Evolutionary conservation across 768 basidiomycete genomes (phyloP).

Genomic region (Psilocybe cubensis): DNA sequence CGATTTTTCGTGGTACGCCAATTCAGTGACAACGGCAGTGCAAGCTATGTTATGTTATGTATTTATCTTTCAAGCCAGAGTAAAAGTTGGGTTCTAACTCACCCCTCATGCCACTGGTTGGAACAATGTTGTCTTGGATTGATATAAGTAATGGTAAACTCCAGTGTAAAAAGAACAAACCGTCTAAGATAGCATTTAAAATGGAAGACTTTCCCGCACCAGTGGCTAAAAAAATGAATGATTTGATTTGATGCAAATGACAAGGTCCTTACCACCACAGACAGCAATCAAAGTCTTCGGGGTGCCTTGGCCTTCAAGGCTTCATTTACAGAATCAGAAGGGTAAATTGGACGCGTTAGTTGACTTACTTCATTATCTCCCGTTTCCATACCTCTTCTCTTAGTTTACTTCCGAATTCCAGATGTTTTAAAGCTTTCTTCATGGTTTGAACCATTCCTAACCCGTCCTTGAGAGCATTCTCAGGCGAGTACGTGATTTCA

Average conservation of each 20-base stretch:
- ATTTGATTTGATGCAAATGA: not conserved
- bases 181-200: conserved; percentile 64
- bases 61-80: not conserved
- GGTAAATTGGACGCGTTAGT: not conserved
- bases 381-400: conserved; percentile 62
- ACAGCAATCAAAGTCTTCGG: conserved; percentile 68
- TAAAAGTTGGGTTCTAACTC: conserved; percentile 1
- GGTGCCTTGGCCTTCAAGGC: conserved; percentile 50
- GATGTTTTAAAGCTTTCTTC: conserved; percentile 41
- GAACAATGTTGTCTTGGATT: conserved; percentile 58
- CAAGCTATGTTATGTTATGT: conserved; percentile 49
- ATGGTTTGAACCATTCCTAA: conserved; percentile 55
- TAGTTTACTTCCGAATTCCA: conserved; percentile 57
- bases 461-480: conserved; percentile 53
- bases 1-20: conserved; percentile 54
- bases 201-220: conserved; percentile 67
- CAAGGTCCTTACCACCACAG: conserved; percentile 50
- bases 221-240: conserved; percentile 42
- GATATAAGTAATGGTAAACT: conserved; percentile 2
- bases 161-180: conserved; percentile 28
- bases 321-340: conserved; percentile 22
- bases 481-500: conserved; percentile 53
- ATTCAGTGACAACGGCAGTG: conserved; percentile 68
- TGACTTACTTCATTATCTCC: conserved; percentile 49
- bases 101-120: conserved; percentile 71